Base-by-base conservation (phyloP, 2,329 filamentous ascomycete genomes). In the Elsinoe batatas region DNA sequence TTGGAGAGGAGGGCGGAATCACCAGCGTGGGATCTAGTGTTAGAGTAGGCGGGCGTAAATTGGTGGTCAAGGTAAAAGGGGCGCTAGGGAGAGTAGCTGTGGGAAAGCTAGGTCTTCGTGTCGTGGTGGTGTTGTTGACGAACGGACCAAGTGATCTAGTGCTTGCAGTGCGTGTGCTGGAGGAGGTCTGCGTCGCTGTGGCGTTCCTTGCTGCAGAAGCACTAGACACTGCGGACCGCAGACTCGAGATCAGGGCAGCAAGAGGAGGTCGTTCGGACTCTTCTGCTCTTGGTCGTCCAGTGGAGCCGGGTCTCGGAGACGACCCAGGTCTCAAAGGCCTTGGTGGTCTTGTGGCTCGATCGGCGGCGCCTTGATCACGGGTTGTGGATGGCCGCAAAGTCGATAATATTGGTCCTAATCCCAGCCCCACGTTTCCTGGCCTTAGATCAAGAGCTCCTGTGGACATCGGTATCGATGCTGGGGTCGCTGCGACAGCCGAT, bases 1-100 rank as follows among this genome's bases (percentile, higher is more conserved):
- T 17, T 15, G 51, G 26, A 2, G 51, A 20, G n/a, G 37, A 30
- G 11, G 18, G 18, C 26, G 51, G 11, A 30, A 15, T 3, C 8
- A 37, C 15, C 15, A 13, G 12, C 4, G 36, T 32, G 5, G 51
- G 20, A 22, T 32, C 2, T 13, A 10, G 20, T 18, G 49, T 10
- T 7, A 12, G 5, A 38, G 33, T 11, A 17, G 15, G 17, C 32
- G 47, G 78, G 78, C 49, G 79, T 32, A 22, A 20, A 13, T 26
- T 15, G 3, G 17, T 17, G 5, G 43, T 49, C 3, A 44, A 12
- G 17, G 40, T 44, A 11, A 30, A 10, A 13, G 35, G 26, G 7
- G 44, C 35, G n/a, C 30, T 35, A 6, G 44, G 33, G 5, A 26
- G 18, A 5, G 26, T 49, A 3, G 6, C 26, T 2, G 26, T 49